A percentile compares a stretch with the other conserved stretches of the same genome.
Evolutionary conservation across 331 rosid genomes (phyloP).

Genomic region (Acacia concinna): DNA sequence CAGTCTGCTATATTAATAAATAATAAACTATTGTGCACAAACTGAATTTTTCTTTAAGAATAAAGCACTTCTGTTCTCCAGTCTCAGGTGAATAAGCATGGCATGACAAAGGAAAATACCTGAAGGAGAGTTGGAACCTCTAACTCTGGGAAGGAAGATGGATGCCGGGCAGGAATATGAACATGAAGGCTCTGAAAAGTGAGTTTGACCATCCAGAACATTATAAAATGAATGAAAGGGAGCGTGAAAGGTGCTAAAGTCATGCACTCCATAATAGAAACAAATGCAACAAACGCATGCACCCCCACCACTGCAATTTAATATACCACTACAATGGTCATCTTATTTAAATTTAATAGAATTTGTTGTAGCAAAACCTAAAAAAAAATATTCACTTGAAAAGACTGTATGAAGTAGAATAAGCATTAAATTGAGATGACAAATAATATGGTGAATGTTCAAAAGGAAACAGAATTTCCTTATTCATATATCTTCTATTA

Average conservation of each 20-base stretch:
- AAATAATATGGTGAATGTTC: slow-evolving; percentile 7
- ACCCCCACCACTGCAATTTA: slow-evolving; percentile 17
- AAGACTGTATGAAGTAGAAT: neutral
- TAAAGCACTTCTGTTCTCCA: neutral
- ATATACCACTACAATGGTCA: slow-evolving; percentile 14
- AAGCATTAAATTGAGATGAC: neutral
- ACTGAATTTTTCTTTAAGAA: neutral
- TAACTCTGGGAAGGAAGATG: slow-evolving; percentile 81
- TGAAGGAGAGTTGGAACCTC: slow-evolving; percentile 93
- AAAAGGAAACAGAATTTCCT: neutral
- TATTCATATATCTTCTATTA: neutral
- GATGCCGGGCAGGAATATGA: slow-evolving; percentile 88
- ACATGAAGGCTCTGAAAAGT: slow-evolving; percentile 72
- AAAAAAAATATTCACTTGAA: slow-evolving; percentile 1
- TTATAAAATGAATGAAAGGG: slow-evolving; percentile 1
- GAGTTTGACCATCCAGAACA: slow-evolving; percentile 35
- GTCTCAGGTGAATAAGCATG: slow-evolving; percentile 1
- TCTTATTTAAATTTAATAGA: neutral
- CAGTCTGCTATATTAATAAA: neutral
- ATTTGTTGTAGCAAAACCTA: slow-evolving; percentile 8
- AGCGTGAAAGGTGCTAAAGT: slow-evolving; percentile 19
- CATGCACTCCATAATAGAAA: slow-evolving; percentile 20
- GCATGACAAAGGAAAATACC: slow-evolving; percentile 49
- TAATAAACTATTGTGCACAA: neutral
- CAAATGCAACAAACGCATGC: neutral